Percentiles rank a stretch among this genome's conserved stretches.
Conservation (phyloP, 2,329 filamentous ascomycete genomes). For the Berkeleyomyces rouxiae region DNA sequence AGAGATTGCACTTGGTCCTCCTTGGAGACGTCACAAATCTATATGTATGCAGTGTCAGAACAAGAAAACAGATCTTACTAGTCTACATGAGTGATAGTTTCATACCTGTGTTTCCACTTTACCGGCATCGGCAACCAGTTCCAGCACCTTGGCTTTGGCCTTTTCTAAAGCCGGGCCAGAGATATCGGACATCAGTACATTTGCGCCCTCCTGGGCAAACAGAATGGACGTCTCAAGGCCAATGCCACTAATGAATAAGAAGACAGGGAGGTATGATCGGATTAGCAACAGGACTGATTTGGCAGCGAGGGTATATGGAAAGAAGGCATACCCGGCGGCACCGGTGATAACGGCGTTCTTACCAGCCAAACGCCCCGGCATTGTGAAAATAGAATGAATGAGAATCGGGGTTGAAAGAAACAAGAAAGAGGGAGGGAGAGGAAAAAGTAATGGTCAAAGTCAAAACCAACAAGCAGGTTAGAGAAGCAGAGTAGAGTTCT, state of each 20-base stretch:
- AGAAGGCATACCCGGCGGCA: slow-evolving; percentile 56
- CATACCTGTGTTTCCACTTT: slow-evolving; percentile 43
- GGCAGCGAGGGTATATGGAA: background rate
- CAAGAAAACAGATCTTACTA: background rate
- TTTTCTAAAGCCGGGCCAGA: slow-evolving; percentile 62
- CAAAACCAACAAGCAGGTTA: background rate
- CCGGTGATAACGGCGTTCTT: slow-evolving; percentile 63
- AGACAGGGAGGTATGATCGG: background rate
- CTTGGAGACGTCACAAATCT: slow-evolving; percentile 60
- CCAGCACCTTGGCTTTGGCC: slow-evolving; percentile 56
- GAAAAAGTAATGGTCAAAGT: background rate
- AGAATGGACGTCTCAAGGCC: slow-evolving; percentile 84
- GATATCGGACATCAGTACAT: slow-evolving; percentile 72
- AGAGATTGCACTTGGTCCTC: slow-evolving; percentile 62
- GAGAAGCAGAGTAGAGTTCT: background rate
- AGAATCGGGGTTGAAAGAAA: background rate
- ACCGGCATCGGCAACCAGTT: slow-evolving; percentile 45
- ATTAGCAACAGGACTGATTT: background rate
- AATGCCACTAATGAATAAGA: slow-evolving; percentile 48
- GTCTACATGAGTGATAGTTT: background rate
- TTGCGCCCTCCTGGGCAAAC: slow-evolving; percentile 76
- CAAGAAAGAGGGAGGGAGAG: background rate
- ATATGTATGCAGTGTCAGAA: background rate
- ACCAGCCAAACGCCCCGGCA: slow-evolving; percentile 35
- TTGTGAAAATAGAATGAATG: background rate